Evolutionary conservation across 306 rosid genomes (phyloP).

Genomic region (Prunus dulcis): DNA sequence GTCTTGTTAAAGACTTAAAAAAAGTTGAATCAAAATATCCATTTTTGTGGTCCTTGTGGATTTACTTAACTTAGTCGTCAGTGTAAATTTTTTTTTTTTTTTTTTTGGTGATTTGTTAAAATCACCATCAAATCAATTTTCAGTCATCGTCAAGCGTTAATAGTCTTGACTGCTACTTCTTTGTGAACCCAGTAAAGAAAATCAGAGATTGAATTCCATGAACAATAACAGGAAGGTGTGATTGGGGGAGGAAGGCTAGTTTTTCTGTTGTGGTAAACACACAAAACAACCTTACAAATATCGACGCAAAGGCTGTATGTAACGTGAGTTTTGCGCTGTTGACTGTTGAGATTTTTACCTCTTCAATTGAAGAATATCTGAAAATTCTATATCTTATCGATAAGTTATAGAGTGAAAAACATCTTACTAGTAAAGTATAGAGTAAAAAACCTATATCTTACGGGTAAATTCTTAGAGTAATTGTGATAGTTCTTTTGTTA

Average conservation of each 20-base stretch:
- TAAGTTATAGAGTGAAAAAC: too few relatives aligned
- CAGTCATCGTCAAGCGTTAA: too few relatives aligned
- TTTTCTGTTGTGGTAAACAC: too few relatives aligned
- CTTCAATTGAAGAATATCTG: too few relatives aligned
- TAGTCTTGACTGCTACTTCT: not conserved
- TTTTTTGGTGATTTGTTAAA: too few relatives aligned
- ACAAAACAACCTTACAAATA: not conserved
- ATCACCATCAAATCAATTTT: too few relatives aligned
- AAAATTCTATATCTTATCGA: too few relatives aligned
- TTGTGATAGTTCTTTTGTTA: too few relatives aligned
- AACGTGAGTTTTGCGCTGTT: not conserved
- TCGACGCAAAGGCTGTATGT: not conserved
- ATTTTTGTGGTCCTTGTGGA: not conserved
- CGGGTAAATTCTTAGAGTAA: too few relatives aligned
- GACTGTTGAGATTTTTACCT: not conserved
- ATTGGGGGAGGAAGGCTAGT: not conserved
- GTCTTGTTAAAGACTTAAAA: not conserved
- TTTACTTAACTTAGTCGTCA: not conserved
- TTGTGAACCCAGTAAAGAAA: not conserved
- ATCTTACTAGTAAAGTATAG: too few relatives aligned
- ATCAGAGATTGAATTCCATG: not conserved
- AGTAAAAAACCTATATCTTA: too few relatives aligned
- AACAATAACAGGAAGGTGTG: not conserved
- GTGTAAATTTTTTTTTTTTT: too few relatives aligned
- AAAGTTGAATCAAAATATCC: not conserved